Evolutionary conservation across 2,329 filamentous ascomycete genomes (phyloP).

Genomic region (Neodidymelliopsis sp.): DNA sequence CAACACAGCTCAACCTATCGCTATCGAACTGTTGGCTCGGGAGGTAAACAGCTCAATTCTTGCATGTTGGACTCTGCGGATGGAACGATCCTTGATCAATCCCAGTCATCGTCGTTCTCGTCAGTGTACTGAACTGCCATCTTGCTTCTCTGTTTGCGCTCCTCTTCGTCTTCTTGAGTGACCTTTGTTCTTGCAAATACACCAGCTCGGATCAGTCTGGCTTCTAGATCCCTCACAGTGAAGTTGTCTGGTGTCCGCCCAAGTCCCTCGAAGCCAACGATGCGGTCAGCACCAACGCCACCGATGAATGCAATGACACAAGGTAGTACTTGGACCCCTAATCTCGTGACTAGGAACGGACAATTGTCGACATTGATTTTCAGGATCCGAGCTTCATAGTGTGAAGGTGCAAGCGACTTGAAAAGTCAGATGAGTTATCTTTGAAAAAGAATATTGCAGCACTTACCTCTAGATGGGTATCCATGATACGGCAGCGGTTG

Average conservation of each 20-base stretch:
- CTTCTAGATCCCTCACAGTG: conserved; percentile 62
- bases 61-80: not conserved
- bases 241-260: conserved; percentile 62
- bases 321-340: conserved; percentile 65
- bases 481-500: conserved; percentile 68
- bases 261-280: conserved; percentile 67
- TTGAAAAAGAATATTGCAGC: not conserved
- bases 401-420: conserved; percentile 60
- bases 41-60: not conserved
- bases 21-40: no score
- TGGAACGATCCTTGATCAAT: conserved; percentile 35
- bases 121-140: conserved; percentile 47
- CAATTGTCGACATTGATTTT: conserved; percentile 67
- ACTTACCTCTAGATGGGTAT: conserved; percentile 61
- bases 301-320: conserved; percentile 66
- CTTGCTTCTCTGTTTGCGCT: conserved; percentile 38
- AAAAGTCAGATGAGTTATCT: conserved; percentile 3
- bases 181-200: conserved; percentile 63
- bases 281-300: conserved; percentile 62
- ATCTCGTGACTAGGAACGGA: conserved; percentile 65
- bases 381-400: conserved; percentile 66
- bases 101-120: conserved; percentile 62
- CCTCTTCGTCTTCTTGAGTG: conserved; percentile 52
- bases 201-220: conserved; percentile 58
- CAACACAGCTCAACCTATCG: no score